Base-by-base conservation (phyloP, 768 basidiomycete species). In the Termitomyces sp. region DNA sequence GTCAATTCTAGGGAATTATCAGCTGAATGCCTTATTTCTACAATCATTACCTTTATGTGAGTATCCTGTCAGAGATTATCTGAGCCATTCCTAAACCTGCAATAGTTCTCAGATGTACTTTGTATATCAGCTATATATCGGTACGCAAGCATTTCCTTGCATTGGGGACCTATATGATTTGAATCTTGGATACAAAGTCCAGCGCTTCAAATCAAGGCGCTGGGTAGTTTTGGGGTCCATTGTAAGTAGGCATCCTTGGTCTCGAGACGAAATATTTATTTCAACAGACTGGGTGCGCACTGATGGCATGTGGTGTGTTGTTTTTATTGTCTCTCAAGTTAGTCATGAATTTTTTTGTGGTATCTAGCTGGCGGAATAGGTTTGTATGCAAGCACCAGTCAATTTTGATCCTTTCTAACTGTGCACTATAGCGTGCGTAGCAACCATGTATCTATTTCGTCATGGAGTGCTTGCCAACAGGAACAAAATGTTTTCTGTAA, bases 31-130 rank as follows among this genome's bases (percentile, higher is more conserved):
- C 67, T 80, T 12, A 62, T 77, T 13, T 74, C 78, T 1, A 72
- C 77, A 3, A 61, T 75, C 26, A 77, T 80, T 40, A 79, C 77
- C 14, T 71, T 77, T 60, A 79, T 74, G 78, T 79, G 40, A 23
- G 71, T 3, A 18, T 26, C n/a, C 4, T 13, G 20, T 9, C n/a
- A 33, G 10, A 33, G 26, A 20, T 2, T n/a, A 8, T 41, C 9
- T 57, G 10, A 18, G 9, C 3, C 13, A 13, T 9, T 13, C 30
- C 18, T 33, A 3, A 57, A 18, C 20, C 1, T 41, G 5, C 5
- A 28, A 40, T 23, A 57, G 48, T 5, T 57, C 56, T n/a, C 56
- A 57, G 26, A 40, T 75, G 60, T 78, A 75, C 64, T 79, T 79
- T 56, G 77, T 74, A 2, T 69, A 73, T 56, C 77, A 79, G 62